Base-by-base conservation (phyloP, 352 stramenopile species). In the Achlya hypogyna region DNA sequence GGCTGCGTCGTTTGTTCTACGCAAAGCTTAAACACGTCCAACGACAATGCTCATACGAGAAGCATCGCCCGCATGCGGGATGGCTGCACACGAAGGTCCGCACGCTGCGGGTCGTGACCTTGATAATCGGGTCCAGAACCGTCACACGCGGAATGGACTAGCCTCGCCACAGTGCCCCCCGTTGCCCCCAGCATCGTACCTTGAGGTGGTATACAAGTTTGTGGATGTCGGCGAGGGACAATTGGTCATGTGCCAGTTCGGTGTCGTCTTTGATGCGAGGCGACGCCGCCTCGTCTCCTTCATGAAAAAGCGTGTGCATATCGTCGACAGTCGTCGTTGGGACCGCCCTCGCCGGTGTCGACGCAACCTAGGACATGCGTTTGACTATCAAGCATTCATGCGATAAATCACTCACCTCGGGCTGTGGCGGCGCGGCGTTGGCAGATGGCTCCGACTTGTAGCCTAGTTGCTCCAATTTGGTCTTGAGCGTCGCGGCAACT, bases 181-280 rank as follows among this genome's bases (percentile, higher is more conserved):
- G 2, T 10, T 45, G 2, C 38, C 14, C 14, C 6, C 14, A 42
- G 34, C 34, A 42, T 16, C 12, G 4, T 43, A 63, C 54, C 28
- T 63, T 63, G 35, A 63, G 54, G 14, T 63, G 54, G 31, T 63
- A 63, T 32, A 63, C 54, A 23, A 63, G 42, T 28, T 63, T 63
- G 32, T 63, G 54, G 22, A 63, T 63, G 25, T 63, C 54, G 22
- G 54, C 54, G 18, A 63, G 42, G 12, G 54, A 49, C 22, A 63
- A 10, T 20, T 8, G 10, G 22, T 31, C 28, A 10, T n/a, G 22
- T 10, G 49, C 20, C 25, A 56, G 2, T 28, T 63, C 29, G n/a
- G 35, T 5, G 42, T 63, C 28, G 23, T 27, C 28, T 35, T 56
- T 56, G 25, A n/a, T 22, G 25, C 31, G n/a, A 10, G 31, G 49